phyloP scores from a whole-genome alignment of 1,139 yeast genomes.

The Chernovozyma aurita region DNA sequence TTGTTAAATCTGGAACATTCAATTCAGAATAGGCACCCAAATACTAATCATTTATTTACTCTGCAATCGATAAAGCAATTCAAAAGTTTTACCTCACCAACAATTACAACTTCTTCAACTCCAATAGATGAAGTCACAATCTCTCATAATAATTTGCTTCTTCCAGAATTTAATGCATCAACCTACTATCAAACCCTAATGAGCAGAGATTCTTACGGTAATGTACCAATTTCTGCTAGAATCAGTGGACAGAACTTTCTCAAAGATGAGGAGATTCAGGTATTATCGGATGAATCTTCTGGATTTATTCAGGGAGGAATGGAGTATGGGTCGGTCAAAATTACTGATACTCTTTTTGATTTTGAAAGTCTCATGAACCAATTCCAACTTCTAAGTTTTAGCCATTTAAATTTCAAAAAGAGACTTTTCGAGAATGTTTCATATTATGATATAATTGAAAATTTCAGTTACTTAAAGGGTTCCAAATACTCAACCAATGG shows the following conservation, averaged over 20 bases:
- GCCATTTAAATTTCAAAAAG: slow-evolving; percentile 15
- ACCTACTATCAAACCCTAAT: slow-evolving; percentile 33
- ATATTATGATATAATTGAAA: slow-evolving; percentile 9
- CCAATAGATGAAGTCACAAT: slow-evolving; percentile 26
- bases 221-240: slow-evolving; percentile 30
- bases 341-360: slow-evolving; percentile 18
- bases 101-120: neutral
- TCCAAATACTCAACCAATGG: slow-evolving; percentile 36
- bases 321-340: slow-evolving; percentile 24
- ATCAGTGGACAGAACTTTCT: slow-evolving; percentile 32
- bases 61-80: neutral
- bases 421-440: slow-evolving; percentile 7
- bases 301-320: slow-evolving; percentile 21
- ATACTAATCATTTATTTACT: no score
- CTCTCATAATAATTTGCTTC: slow-evolving; percentile 31
- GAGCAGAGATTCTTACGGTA: slow-evolving; percentile 32
- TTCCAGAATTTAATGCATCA: slow-evolving; percentile 33
- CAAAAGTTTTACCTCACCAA: neutral
- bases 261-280: slow-evolving; percentile 11
- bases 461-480: slow-evolving; percentile 26
- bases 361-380: slow-evolving; percentile 33
- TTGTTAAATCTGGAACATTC: neutral
- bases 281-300: slow-evolving; percentile 3
- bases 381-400: slow-evolving; percentile 29
- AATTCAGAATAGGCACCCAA: no score